Conservation (phyloP, 164 flowering plant genomes). For the Houttuynia cordata region DNA sequence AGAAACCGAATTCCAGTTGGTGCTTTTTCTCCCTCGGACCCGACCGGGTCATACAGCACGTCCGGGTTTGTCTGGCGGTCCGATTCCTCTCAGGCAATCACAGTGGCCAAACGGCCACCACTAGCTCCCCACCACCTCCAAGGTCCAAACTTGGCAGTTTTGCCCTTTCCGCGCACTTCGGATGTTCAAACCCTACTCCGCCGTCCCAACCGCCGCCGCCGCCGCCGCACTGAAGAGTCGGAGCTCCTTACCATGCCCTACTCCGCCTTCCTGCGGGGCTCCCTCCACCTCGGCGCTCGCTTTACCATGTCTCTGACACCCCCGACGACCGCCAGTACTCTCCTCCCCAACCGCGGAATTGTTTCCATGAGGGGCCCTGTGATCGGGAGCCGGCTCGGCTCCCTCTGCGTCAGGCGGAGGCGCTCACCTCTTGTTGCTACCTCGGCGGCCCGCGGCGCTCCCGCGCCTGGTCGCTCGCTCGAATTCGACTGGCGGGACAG, state of each 20-base stretch:
- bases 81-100: no score
- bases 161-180: neutral
- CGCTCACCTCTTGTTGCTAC: slow-evolving; percentile 31
- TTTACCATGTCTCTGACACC: slow-evolving; percentile 12
- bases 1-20: no score
- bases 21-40: no score
- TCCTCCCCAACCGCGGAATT: slow-evolving; percentile 22
- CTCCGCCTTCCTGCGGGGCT: slow-evolving; percentile 9
- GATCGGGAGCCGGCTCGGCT: slow-evolving; percentile 9
- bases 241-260: slow-evolving; percentile 4
- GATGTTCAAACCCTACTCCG: neutral
- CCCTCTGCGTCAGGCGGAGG: slow-evolving; percentile 52
- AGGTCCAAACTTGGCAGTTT: neutral
- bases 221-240: neutral
- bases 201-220: neutral
- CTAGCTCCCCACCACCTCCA: no score
- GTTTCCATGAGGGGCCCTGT: slow-evolving; percentile 34
- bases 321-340: neutral
- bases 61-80: no score
- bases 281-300: slow-evolving; percentile 3
- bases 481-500: slow-evolving; percentile 14
- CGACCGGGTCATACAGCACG: no score
- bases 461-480: slow-evolving; percentile 8
- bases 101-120: no score
- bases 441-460: slow-evolving; percentile 5